Evolutionary conservation across 2,329 filamentous ascomycete genomes (phyloP), one percentile per base, ranked within the genome.

Genomic region (Albifimbria verrucaria): DNA sequence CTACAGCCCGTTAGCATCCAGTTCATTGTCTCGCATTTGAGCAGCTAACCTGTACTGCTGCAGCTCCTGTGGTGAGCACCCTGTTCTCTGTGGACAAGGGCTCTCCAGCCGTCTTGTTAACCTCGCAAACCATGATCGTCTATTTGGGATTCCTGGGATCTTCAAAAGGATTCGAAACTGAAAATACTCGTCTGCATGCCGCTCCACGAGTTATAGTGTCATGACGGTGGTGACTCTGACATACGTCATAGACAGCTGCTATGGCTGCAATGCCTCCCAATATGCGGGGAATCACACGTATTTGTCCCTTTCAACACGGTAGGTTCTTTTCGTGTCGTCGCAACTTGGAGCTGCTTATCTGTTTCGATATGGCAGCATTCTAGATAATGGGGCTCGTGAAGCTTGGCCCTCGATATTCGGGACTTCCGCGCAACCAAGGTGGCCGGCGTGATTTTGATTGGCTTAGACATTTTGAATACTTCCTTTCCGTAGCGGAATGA

Each of bases 21-120:
- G 25, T 17, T 28, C 51, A 22, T 28, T 1, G 3, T 26, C 11
- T 1, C 3, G 3, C 0, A 18, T 2, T 2, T 7, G 1, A 2
- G 2, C 1, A 11, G 48, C 55, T 44, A 64, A 79, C 79, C 67
- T 89, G 86, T 2, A 82, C 77, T 45, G 80, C 60, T 4, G 77
- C 72, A 18, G 86, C 86, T 6, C 83, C 86, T 0, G 82, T 82
- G 55, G 87, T 82, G 9, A 89, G 77, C 7, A 80, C 63, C 45
- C 77, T 77, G 67, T 85, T 86, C 61, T 79, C 81, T 3, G 71
- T 66, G 3, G 80, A 78, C 36, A 81, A 72, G 2, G 77, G 74
- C 28, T 76, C 71, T 22, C 83, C 83, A 7, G 72, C 52, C 2
- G 59, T 47, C 7, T 63, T 50, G 25, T 63, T 61, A 0, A 59